Evolutionary conservation across 495 filamentous ascomycete species (phyloP).

Genomic region (Symbiotaphrina buchneri): DNA sequence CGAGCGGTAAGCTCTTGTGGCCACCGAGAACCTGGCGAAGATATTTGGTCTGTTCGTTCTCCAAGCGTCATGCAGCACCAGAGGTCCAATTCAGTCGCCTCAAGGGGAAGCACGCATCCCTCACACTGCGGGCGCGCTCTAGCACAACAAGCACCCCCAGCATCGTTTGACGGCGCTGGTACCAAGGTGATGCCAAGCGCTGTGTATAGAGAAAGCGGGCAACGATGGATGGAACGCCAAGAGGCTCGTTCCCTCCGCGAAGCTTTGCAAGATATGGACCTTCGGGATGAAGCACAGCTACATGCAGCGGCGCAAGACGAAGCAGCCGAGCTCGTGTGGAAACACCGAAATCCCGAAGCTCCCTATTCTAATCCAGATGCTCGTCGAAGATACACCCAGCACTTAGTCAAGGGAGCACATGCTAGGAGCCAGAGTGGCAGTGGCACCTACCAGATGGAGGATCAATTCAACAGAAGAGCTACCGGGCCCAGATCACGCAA

Average conservation of each 20-base stretch:
- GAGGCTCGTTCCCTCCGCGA: constrained; percentile 56
- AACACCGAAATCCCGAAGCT: constrained; percentile 46
- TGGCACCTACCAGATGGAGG: constrained; percentile 1
- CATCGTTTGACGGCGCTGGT: constrained; percentile 18
- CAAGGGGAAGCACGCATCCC: constrained; percentile 7
- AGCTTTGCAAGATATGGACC: constrained; percentile 61
- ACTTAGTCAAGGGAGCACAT: constrained; percentile 37
- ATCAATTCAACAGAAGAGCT: constrained; percentile 8
- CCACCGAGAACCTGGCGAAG: no score
- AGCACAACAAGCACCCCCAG: constrained; percentile 19
- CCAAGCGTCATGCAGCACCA: constrained; percentile 28
- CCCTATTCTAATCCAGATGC: constrained; percentile 30
- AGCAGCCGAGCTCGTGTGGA: constrained; percentile 70
- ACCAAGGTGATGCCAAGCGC: constrained; percentile 29
- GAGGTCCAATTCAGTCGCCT: constrained; percentile 16
- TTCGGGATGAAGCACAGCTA: constrained; percentile 43
- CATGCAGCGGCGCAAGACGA: constrained; percentile 65
- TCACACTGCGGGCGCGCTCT: constrained; percentile 18
- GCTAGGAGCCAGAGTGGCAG: constrained; percentile 36
- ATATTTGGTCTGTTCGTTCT: constrained; percentile 10
- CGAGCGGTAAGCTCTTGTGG: no score
- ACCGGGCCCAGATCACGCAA: constrained; percentile 14
- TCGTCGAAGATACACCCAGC: constrained; percentile 35
- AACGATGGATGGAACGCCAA: constrained; percentile 71
- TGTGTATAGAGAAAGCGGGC: constrained; percentile 56